These are phyloP conservation scores for Dendryphion nanum DNA, from an alignment of 2,329 filamentous ascomycete species.

Conservation along the genomic window DNA sequence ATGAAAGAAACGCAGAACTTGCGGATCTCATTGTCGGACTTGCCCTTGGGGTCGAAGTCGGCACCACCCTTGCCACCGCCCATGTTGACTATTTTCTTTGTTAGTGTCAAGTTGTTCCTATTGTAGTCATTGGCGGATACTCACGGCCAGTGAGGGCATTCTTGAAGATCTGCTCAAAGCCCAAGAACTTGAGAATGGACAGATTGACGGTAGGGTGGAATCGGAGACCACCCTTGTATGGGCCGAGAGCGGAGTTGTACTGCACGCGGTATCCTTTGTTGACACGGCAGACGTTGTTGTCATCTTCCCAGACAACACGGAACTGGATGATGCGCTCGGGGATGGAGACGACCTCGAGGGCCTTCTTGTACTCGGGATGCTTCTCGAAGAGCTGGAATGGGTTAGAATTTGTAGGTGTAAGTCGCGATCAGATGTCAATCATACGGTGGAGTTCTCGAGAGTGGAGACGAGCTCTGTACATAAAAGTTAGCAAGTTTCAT, in stretches of 20 bases:
- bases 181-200: constrained; percentile 86
- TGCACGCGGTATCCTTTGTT: constrained; percentile 96
- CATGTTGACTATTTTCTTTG: constrained; percentile 68
- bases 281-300: constrained; percentile 83
- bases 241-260: constrained; percentile 96
- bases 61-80: constrained; percentile 96
- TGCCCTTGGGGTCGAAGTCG: constrained; percentile 99
- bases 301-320: constrained; percentile 95
- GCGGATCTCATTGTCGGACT: constrained; percentile 95
- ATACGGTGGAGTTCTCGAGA: constrained; percentile 79
- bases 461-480: constrained; percentile 82
- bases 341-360: constrained; percentile 81
- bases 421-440: too few species aligned
- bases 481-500: neutral
- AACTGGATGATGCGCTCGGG: constrained; percentile 97
- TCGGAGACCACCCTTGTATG: constrained; percentile 95
- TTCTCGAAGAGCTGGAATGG: constrained; percentile 70
- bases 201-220: constrained; percentile 88
- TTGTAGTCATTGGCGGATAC: constrained; percentile 28
- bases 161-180: constrained; percentile 99
- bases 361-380: constrained; percentile 91
- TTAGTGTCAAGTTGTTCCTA: constrained; percentile 7
- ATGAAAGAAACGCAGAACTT: constrained; percentile 97
- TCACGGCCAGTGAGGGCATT: constrained; percentile 93
- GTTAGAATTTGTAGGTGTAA: neutral